Conservation (phyloP, 805 yeast species). For the Candida dajiaensis region DNA sequence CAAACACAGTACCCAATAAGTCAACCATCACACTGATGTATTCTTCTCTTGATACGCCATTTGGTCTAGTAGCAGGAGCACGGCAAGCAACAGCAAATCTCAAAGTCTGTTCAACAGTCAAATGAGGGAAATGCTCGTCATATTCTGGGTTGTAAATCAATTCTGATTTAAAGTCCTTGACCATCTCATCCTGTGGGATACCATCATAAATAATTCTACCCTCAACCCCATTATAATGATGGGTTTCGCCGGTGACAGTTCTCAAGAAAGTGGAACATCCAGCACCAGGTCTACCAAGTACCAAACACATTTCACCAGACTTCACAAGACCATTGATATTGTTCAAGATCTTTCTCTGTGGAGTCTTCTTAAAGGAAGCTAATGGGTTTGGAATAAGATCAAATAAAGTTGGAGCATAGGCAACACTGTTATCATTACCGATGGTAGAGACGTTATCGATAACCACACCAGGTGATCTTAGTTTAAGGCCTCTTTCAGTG, state of each 20-base stretch:
- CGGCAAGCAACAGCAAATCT: constrained; percentile 63
- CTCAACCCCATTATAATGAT: constrained; percentile 46
- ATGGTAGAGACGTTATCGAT: neutral
- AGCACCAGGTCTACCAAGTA: constrained; percentile 75
- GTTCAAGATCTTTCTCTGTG: constrained; percentile 38
- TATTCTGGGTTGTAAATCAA: constrained; percentile 52
- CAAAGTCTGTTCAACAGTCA: constrained; percentile 68
- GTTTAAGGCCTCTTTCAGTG: constrained; percentile 37
- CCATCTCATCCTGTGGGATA: constrained; percentile 50
- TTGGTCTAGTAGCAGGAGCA: constrained; percentile 52
- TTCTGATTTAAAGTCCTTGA: constrained; percentile 49
- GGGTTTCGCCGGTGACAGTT: constrained; percentile 48
- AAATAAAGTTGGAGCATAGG: constrained; percentile 3
- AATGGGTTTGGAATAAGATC: neutral
- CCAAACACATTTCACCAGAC: constrained; percentile 68
- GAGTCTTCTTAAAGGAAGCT: constrained; percentile 14
- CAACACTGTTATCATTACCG: constrained; percentile 3
- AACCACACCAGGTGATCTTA: constrained; percentile 35
- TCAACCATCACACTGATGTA: constrained; percentile 42
- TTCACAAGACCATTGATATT: constrained; percentile 48
- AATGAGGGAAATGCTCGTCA: constrained; percentile 70
- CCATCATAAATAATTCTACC: constrained; percentile 62
- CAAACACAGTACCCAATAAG: constrained; percentile 46
- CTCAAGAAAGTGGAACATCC: constrained; percentile 62
- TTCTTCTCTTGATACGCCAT: constrained; percentile 39